A percentile compares a stretch with the other conserved stretches of the same genome.
Conservation (phyloP, 2,329 filamentous ascomycete genomes). For the Aspergillus sp. region DNA sequence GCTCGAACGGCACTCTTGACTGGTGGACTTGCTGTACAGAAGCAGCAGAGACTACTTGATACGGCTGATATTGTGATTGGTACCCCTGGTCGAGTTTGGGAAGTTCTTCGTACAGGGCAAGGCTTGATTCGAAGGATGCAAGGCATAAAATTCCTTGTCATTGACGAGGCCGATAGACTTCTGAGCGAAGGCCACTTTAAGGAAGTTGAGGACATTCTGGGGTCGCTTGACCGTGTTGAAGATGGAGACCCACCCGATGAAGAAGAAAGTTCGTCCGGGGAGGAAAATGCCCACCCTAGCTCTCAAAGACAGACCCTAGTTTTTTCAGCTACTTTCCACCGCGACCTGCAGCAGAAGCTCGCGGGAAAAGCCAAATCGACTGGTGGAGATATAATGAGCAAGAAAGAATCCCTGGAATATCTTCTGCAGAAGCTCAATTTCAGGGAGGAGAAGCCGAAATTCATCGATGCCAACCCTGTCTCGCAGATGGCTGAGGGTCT, state of each 20-base stretch:
- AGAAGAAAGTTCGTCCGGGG: constrained; percentile 27
- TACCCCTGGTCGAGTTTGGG: constrained; percentile 91
- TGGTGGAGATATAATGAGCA: constrained; percentile 62
- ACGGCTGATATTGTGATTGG: constrained; percentile 90
- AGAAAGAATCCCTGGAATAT: constrained; percentile 87
- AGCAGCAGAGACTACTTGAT: constrained; percentile 82
- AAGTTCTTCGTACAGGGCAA: constrained; percentile 76
- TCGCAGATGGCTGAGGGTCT: constrained; percentile 84
- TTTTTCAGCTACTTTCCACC: constrained; percentile 95
- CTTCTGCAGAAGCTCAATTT: constrained; percentile 89
- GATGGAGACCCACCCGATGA: constrained; percentile 34
- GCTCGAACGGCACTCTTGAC: constrained; percentile 79
- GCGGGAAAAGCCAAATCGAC: constrained; percentile 68
- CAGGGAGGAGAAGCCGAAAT: constrained; percentile 77
- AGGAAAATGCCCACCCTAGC: constrained; percentile 36
- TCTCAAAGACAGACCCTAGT: constrained; percentile 77
- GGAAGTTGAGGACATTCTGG: constrained; percentile 85
- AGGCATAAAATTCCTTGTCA: constrained; percentile 75
- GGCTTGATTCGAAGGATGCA: constrained; percentile 70
- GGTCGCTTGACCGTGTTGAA: constrained; percentile 69
- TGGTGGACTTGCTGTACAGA: constrained; percentile 88
- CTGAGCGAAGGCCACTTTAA: constrained; percentile 94
- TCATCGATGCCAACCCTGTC: constrained; percentile 86
- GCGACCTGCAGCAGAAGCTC: constrained; percentile 85
- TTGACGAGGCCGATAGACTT: constrained; percentile 92